Base-by-base conservation (phyloP, 805 yeast genomes). In the Candida ponderosae region DNA sequence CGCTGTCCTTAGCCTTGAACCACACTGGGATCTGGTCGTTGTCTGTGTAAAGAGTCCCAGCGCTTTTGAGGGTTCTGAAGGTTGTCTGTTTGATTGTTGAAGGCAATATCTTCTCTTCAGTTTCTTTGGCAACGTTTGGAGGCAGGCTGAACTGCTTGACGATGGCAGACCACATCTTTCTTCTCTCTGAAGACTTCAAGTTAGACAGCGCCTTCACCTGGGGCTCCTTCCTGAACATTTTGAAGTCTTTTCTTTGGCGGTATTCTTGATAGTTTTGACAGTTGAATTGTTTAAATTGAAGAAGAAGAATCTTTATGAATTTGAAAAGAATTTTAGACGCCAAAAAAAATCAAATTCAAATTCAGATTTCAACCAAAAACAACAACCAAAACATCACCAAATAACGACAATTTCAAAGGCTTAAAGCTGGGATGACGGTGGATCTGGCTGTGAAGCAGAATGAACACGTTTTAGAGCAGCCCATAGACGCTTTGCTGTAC, bases 121-220 rank as follows among this genome's bases (percentile, higher is more conserved):
- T 32, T 21, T 46, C 51, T 28, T 50, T 48, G 10, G 51, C 33
- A 16, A 51, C 34, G 9, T 54, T 61, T 30, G 58, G 60, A 4
- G 68, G 62, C 19, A 76, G 50, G 9, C 47, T 50, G 46, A 68
- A 77, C 21, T 48, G 53, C 18, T 57, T 47, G 44, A 76, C 63
- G 23, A 81, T 64, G 5, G 54, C 47, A 5, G 55, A 47, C 10
- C 76, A 56, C 19, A 80, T 56, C 43, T 69, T 70, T 44, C 84
- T 72, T 30, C 93, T 65, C 45, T 87, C 97, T 0, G 95, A 82
- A 13, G 85, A 74, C 58, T 87, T 88, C 41, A 93, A 66, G 48
- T 86, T 85, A 17, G 95, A 73, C 36, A 77, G 65, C 4, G 94
- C 79, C 60, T 88, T 89, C 38, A 59, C 65, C 14, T 65, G 65